These are phyloP conservation scores for Carallia pectinifolia DNA, from an alignment of 345 rosid species.

Conservation along the genomic window DNA sequence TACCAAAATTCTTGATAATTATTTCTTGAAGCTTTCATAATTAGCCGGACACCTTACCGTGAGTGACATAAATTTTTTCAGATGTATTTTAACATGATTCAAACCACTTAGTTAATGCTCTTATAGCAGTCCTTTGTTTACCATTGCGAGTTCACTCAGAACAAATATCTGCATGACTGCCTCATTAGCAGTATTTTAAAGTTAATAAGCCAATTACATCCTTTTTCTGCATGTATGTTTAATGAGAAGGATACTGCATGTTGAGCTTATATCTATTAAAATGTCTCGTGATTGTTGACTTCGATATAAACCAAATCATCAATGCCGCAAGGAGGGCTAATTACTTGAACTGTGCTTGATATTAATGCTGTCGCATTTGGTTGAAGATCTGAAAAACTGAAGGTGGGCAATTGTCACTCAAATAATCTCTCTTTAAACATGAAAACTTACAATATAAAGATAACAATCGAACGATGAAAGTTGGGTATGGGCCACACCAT, in stretches of 20 bases:
- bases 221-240: too few relatives aligned
- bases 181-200: too few relatives aligned
- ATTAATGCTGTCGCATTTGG: constrained; percentile 52
- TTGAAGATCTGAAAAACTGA: too few relatives aligned
- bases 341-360: constrained; percentile 19
- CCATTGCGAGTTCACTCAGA: too few relatives aligned
- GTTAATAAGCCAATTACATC: too few relatives aligned
- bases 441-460: neutral
- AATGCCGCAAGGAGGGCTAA: too few relatives aligned
- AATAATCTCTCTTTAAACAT: neutral
- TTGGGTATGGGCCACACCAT: neutral
- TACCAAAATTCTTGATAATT: neutral
- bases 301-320: too few relatives aligned
- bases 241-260: too few relatives aligned
- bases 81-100: neutral
- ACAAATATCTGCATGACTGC: too few relatives aligned
- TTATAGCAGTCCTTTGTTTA: too few relatives aligned
- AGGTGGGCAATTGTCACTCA: neutral
- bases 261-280: too few relatives aligned
- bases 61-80: neutral
- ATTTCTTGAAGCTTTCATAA: neutral
- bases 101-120: neutral
- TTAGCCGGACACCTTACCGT: neutral
- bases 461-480: neutral
- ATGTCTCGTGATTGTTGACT: too few relatives aligned